Percentiles rank a stretch among this genome's conserved stretches.
Evolutionary conservation across 106 monocot species (phyloP).

Genomic region (Dendrobium chrysotoxum): DNA sequence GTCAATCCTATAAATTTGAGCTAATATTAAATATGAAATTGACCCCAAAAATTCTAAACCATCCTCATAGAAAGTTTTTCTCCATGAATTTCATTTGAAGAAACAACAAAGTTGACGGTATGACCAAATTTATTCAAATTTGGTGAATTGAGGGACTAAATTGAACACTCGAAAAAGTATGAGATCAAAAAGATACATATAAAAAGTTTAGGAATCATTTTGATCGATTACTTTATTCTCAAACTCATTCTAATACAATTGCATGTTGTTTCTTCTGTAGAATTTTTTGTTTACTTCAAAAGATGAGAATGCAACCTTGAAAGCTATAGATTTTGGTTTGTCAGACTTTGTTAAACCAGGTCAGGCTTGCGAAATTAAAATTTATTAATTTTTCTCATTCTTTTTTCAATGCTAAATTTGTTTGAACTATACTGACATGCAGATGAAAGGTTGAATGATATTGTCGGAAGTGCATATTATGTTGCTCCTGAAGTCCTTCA

Average conservation of each 20-base stretch:
- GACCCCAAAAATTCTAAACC: no score
- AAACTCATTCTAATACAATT: background rate
- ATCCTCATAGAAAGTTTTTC: no score
- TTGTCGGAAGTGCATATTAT: slow-evolving; percentile 98
- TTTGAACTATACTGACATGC: slow-evolving; percentile 5
- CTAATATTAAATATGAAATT: no score
- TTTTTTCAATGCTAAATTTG: background rate
- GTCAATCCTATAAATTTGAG: no score
- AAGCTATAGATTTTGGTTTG: slow-evolving; percentile 97
- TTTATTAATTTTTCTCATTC: background rate
- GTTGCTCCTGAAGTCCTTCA: slow-evolving; percentile 98
- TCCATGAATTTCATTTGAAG: no score
- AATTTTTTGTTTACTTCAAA: slow-evolving; percentile 92
- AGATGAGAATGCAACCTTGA: slow-evolving; percentile 75
- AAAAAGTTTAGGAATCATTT: no score
- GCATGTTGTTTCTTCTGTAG: slow-evolving; percentile 30
- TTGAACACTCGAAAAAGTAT: no score
- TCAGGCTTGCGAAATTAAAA: slow-evolving; percentile 21
- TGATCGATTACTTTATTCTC: background rate
- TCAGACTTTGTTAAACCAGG: slow-evolving; percentile 97
- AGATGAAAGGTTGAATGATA: slow-evolving; percentile 96
- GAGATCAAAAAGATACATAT: no score
- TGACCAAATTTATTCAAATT: no score
- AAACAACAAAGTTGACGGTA: no score
- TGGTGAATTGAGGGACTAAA: no score